These are phyloP conservation scores for Boletus reticulatus DNA, from an alignment of 768 basidiomycete species.

Conservation along the genomic window DNA sequence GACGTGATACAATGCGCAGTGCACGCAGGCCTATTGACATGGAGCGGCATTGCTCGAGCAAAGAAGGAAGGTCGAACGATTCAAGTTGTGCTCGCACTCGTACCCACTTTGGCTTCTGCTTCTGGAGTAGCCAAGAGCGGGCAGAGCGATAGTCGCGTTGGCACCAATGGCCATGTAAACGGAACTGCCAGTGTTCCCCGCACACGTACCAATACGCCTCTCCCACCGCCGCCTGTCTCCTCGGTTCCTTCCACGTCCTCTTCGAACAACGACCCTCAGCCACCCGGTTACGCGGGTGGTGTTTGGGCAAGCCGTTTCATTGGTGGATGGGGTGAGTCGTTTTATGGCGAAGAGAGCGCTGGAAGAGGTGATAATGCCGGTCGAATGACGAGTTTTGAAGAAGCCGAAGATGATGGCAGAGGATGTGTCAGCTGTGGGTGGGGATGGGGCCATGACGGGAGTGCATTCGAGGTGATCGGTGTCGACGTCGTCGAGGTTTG, in stretches of 20 bases:
- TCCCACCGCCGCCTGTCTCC: constrained; percentile 17
- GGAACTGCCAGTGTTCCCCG: constrained; percentile 29
- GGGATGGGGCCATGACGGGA: constrained; percentile 80
- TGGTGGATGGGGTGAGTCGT: constrained; percentile 40
- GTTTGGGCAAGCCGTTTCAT: constrained; percentile 39
- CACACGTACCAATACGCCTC: constrained; percentile 30
- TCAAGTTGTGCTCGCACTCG: constrained; percentile 38
- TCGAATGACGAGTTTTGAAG: constrained; percentile 33
- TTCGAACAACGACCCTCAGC: constrained; percentile 24
- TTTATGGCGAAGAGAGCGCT: constrained; percentile 30
- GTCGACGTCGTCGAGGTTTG: constrained; percentile 65
- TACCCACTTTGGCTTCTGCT: constrained; percentile 40
- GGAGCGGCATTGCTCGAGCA: constrained; percentile 41
- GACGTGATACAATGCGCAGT: constrained; percentile 67
- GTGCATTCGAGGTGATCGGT: constrained; percentile 67
- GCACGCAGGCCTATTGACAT: constrained; percentile 55
- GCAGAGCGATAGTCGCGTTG: constrained; percentile 17
- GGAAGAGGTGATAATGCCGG: constrained; percentile 25
- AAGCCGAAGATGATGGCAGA: constrained; percentile 56
- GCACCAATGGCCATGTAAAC: constrained; percentile 30
- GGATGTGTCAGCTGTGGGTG: constrained; percentile 65
- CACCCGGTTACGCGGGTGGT: constrained; percentile 27
- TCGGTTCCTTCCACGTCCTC: constrained; percentile 26
- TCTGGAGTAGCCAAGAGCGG: constrained; percentile 41
- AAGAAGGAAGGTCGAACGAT: constrained; percentile 38